Base-by-base conservation (phyloP, 257 asterid genomes). In the Solanum corneliomulleri region DNA sequence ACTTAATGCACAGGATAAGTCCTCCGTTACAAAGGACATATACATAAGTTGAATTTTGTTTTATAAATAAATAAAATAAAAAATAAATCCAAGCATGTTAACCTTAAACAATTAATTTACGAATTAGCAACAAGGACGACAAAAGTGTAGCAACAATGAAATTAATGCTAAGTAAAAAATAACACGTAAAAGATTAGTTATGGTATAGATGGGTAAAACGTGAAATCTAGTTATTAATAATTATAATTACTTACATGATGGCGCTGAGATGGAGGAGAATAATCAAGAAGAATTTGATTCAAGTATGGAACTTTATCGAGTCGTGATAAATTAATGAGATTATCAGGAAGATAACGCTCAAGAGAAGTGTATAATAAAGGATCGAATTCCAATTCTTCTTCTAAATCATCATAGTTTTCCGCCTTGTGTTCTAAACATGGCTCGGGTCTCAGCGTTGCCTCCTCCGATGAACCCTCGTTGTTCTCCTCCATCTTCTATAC, bases 401-500 rank as follows among this genome's bases (percentile, higher is more conserved):
- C 98, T 86, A 95, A 82, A 85, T 94, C 98, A 82, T 92, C 97
- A 85, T 95, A 95, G 85, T 81, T 93, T 66, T 95, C 98, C 74
- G 98, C 92, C 89, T 86, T 90, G 91, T 95, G 98, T 85, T 94
- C 96, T 20, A 90, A 52, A 89, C 89, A 92, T n/a, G 99, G 98
- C 89, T 93, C 89, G 92, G 90, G 80, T 88, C 95, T 90, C 86
- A 96, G 27, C 11, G 6, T 58, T 21, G 66, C 89, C 20, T 93
- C 89, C 85, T 93, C 77, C 77, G 94, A 93, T 44, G 89, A 25
- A 64, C 71, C 13, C 13, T 8, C 68, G 27, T 58, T 56, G 14
- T n/a, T 5, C 71, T 64, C 33, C 11, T n/a, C 33, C 71, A 64
- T 64, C 1, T 18, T 52, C 62, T 52, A 16, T 44, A 45, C 18